Conservation (phyloP, 2,329 filamentous ascomycete genomes). For the Microsporum audouinii region DNA sequence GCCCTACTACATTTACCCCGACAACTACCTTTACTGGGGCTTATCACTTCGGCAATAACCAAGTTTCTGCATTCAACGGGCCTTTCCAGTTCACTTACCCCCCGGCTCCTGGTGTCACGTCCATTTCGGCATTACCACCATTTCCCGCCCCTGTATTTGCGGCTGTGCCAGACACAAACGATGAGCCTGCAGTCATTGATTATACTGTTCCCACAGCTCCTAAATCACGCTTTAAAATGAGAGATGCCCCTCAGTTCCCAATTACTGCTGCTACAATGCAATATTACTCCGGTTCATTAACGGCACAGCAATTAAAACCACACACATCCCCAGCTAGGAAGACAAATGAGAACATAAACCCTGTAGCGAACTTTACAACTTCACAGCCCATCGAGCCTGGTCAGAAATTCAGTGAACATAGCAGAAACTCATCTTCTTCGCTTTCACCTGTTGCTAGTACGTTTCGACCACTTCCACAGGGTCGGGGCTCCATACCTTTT, state of each 20-base stretch:
- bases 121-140: not conserved
- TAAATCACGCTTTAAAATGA: constrained; percentile 8
- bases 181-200: not conserved
- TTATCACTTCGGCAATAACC: not conserved
- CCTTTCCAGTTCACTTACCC: not conserved
- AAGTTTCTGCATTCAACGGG: not conserved
- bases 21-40: not conserved
- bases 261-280: constrained; percentile 14
- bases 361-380: not conserved
- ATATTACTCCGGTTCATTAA: constrained; percentile 7
- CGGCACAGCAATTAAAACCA: not conserved
- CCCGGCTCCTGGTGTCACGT: not conserved
- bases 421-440: not conserved
- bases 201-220: not conserved
- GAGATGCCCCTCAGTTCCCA: constrained; percentile 11
- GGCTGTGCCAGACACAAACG: too few relatives aligned
- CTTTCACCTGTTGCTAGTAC: constrained; percentile 1
- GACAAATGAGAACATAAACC: constrained; percentile 4
- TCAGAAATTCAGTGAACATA: not conserved
- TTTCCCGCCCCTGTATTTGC: not conserved
- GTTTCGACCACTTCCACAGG: not conserved
- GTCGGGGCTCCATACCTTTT: not conserved
- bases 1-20: not conserved
- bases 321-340: not conserved
- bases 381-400: not conserved